Base-by-base conservation (phyloP, 2,329 filamentous ascomycete genomes). In the Sclerotiophoma versabilis region DNA sequence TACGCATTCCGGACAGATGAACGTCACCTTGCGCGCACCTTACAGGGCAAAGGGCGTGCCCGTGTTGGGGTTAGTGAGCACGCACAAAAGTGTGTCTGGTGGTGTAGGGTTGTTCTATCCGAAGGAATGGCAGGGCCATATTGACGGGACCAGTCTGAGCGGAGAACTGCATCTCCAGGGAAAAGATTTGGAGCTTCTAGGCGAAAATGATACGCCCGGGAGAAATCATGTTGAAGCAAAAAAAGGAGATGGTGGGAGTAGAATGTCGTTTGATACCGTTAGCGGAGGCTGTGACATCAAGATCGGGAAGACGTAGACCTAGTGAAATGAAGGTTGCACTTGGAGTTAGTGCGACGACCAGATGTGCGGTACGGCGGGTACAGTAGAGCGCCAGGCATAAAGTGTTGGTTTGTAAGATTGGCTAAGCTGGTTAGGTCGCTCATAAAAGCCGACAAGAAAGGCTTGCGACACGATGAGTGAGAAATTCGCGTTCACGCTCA, bases 101-200 rank as follows among this genome's bases (percentile, higher is more conserved):
- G 66, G 62, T 1, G 36, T 80, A 8, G 60, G 71, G 8, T 44
- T 80, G 6, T 58, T 58, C 1, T 79, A 80, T 54, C 76, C 78
- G 4, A 63, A 75, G 29, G 72, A 75, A 45, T 80, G 78, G 78
- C 71, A 75, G 36, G 78, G 77, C 5, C 56, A 59, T 25, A 60
- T 80, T 1, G 66, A 75, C 17, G 78, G 72, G 1, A 67, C 65
- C 17, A 70, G 68, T n/a, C 49, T 69, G 33, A 76, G 64, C 46
- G 77, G 78, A 0, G 69, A 63, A 17, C 51, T 80, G 26, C 67
- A 69, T 37, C 54, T 79, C n/a, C 60, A 66, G 17, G 78, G 78
- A 2, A 68, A 71, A 22, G 74, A 73, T 29, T 50, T 80, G 8
- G 62, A 76, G 39, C 54, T 76, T 0, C 42, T 73, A 8, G 58